Percentiles rank a stretch among this genome's conserved stretches.
These are phyloP conservation scores for Scheffersomyces lignosus DNA, from an alignment of 805 yeast genomes.

Conservation along the genomic window DNA sequence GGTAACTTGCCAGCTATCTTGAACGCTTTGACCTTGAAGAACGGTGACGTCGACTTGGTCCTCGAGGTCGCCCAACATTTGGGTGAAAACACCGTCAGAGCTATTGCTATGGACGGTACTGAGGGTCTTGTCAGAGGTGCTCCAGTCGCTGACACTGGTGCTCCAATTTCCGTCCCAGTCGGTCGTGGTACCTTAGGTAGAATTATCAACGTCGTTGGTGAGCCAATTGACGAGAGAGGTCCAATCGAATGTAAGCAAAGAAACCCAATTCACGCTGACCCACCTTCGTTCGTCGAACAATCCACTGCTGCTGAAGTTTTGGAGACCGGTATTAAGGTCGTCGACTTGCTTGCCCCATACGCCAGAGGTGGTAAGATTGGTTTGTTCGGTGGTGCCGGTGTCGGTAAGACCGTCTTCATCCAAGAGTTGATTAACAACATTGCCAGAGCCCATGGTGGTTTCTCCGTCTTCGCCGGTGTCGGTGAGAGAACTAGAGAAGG, in stretches of 20 bases:
- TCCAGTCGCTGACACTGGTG: slow-evolving; percentile 88
- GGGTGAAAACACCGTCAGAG: slow-evolving; percentile 99
- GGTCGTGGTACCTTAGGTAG: slow-evolving; percentile 99
- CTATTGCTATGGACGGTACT: slow-evolving; percentile 99
- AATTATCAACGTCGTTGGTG: slow-evolving; percentile 97
- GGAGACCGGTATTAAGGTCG: slow-evolving; percentile 99
- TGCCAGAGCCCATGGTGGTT: slow-evolving; percentile 99
- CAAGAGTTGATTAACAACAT: slow-evolving; percentile 99
- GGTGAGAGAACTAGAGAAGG: slow-evolving; percentile 99
- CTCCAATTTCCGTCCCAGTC: slow-evolving; percentile 98
- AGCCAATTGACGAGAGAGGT: slow-evolving; percentile 99
- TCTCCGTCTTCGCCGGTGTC: slow-evolving; percentile 99
- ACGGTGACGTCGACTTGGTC: slow-evolving; percentile 75
- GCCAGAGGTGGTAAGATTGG: slow-evolving; percentile 99
- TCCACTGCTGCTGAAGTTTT: slow-evolving; percentile 97
- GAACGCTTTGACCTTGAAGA: slow-evolving; percentile 91
- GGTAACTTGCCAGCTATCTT: slow-evolving; percentile 96
- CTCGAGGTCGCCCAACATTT: slow-evolving; percentile 99
- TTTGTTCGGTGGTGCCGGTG: slow-evolving; percentile 99
- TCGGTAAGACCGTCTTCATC: slow-evolving; percentile 99
- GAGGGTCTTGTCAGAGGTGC: slow-evolving; percentile 99
- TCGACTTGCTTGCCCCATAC: slow-evolving; percentile 97
- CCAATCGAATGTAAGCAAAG: slow-evolving; percentile 90
- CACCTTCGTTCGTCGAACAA: slow-evolving; percentile 95
- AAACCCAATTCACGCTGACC: slow-evolving; percentile 99